Evolutionary conservation across 2,329 filamentous ascomycete species (phyloP), one percentile per base, ranked within the genome.

Genomic region (Claviceps purpurea): DNA sequence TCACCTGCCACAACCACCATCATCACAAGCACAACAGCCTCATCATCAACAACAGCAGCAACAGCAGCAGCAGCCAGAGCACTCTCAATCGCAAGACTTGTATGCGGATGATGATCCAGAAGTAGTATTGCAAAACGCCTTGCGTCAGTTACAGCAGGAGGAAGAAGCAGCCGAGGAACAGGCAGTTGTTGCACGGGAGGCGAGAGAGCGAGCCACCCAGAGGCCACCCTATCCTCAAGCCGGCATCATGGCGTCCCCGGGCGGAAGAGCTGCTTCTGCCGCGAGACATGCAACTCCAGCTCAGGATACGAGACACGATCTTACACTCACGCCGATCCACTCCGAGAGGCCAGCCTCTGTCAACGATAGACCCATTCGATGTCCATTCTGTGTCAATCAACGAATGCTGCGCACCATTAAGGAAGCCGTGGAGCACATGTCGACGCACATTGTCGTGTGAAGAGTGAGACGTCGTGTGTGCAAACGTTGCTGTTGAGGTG

Each of bases 371-470:
- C 76, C 78, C 2, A 62, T 79, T 30, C 70, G 78, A 18, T 82
- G 78, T 56, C 78, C 78, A 1, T 82, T 79, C 57, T 82, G 78
- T 55, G 72, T 82, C 39, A 82, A 81, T 57, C 75, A 79, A 58
- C 71, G 78, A 5, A 79, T 81, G 77, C 68, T 82, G 50, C 69
- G 77, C 18, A 77, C 72, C 1, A 77, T 81, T 46, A 81, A 78
- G 63, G 78, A 82, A 61, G 76, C 78, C 4, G 77, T 82, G 3
- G 78, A 82, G 61, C 78, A 82, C 59, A 69, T 82, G 70, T 78
- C 77, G 11, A 80, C 77, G 2, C 78, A 82, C 55, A 78, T 82
- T 4, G 73, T 81, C 14, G 76, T 81, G 18, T 77, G 62, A 61
- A 22, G 18, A 16, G 46, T 47, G 2, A 18, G 20, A 4, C 8